Evolutionary conservation across 1,139 yeast species (phyloP), one percentile per base, ranked within the genome.

Genomic region (Taphrina communis): DNA sequence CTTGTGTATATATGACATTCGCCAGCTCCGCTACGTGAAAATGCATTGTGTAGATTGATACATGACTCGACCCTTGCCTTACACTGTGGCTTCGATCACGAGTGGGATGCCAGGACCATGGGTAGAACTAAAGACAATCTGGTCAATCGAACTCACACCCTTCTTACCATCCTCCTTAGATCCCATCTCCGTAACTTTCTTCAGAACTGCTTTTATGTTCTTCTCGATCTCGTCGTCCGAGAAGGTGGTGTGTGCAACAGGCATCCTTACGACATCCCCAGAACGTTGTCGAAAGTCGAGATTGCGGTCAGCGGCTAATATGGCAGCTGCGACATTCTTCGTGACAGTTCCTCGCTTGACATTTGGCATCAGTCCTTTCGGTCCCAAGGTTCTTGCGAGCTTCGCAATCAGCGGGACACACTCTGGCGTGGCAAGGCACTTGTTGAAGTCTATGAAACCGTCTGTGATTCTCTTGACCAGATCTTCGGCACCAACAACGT

Each of bases 271-370:
- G 39, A 70, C 65, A 19, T 36, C 38, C 1, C 71, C 72, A 72
- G 81, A 84, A 77, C 84, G 82, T 78, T 95, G 88, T 83, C 90
- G 87, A 83, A 92, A 82, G 76, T 89, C 86, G 74, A 86, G 82
- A 41, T 89, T 85, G 53, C 96, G 95, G 14, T 66, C 61, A 2
- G 71, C 59, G 31, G 69, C 68, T 31, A 42, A 25, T 9, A 72
- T 38, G 9, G 88, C 80, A 11, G 78, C 77, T 41, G 79, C 81
- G 50, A 90, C 79, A 73, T 90, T 86, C 31, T 84, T 85, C 0
- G 90, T 82, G 19, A 94, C 95, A 1, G 97, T 93, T 17, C 97
- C 96, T 76, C 87, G 89, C 80, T 92, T 93, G 19, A 85, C 86
- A 62, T 85, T 84, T 63, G 99, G 99, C 90, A 93, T 88, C 73